Evolutionary conservation across 2,329 filamentous ascomycete genomes (phyloP).

Genomic region (Scleromitrula shiraiana): DNA sequence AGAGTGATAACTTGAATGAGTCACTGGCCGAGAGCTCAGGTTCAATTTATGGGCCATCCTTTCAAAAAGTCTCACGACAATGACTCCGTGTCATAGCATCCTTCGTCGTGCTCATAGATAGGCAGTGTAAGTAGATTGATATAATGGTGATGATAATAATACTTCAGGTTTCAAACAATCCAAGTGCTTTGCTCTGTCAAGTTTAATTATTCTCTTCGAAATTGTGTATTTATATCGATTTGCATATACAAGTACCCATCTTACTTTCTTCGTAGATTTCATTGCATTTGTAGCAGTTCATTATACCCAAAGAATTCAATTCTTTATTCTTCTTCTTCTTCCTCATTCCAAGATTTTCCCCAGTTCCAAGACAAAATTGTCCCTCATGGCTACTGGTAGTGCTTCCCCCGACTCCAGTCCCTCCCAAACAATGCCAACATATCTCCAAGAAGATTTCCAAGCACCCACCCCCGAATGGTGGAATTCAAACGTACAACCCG

Average conservation of each 20-base stretch:
- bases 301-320: background rate
- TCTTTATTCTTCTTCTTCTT: background rate
- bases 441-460: slow-evolving; percentile 1
- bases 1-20: background rate
- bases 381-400: no score
- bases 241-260: no score
- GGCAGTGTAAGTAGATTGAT: background rate
- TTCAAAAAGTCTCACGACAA: background rate
- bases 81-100: background rate
- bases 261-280: no score
- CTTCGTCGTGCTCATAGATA: no score
- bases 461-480: background rate
- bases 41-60: background rate
- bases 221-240: no score
- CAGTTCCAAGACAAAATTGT: no score
- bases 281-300: background rate
- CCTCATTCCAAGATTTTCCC: no score
- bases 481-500: background rate
- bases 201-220: no score
- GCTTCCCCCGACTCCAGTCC: no score
- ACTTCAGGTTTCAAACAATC: background rate
- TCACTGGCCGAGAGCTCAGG: background rate
- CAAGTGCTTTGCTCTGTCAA: background rate
- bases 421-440: background rate
- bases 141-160: background rate